Evolutionary conservation across 352 stramenopile species (phyloP), one percentile per base, ranked within the genome.

Genomic region (Phytophthora boehmeriae): DNA sequence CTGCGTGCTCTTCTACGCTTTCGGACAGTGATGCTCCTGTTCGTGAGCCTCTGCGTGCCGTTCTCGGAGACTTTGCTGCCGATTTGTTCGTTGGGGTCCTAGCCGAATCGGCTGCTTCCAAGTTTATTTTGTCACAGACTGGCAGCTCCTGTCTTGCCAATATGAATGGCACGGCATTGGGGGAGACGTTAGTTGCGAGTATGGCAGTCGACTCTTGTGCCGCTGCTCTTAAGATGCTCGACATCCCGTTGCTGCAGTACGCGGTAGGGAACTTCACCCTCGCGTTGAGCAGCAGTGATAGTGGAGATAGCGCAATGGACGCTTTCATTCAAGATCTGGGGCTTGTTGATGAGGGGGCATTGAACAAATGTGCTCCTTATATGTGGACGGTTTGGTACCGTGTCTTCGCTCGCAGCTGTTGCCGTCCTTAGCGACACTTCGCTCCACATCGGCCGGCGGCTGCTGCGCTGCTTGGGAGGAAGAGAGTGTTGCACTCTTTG

Each of bases 141-240:
- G 78, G 76, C 32, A 80, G 69, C 48, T 73, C 64, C 19, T 90
- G 80, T 25, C 57, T 90, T 35, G 78, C 80, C 36, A 86, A 88
- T 53, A 78, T 90, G 62, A 71, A 90, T 63, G 80, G 78, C 54
- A 76, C 60, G 5, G 46, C 68, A 34, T 42, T 90, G 30, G 72
- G 74, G 39, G 44, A 78, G 17, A 68, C 59, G 28, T 35, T 88
- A 6, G 36, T 57, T 11, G 60, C 68, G n/a, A 75, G 67, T n/a
- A 53, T 79, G 14, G 34, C 58, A 27, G 78, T 76, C 20, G 49
- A 68, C 11, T 68, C 59, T 42, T 90, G 80, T 50, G 58, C 59
- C 5, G 25, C 56, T 14, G 70, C 83, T 17, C 32, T 68, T 9
- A 61, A 63, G 5, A 38, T 89, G 47, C 42, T 75, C 4, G 42